A percentile compares a stretch with the other conserved stretches of the same genome.
These are phyloP conservation scores for Urochloa ruziziensis DNA, from an alignment of 176 grass and related monocot genomes.

Conservation along the genomic window DNA sequence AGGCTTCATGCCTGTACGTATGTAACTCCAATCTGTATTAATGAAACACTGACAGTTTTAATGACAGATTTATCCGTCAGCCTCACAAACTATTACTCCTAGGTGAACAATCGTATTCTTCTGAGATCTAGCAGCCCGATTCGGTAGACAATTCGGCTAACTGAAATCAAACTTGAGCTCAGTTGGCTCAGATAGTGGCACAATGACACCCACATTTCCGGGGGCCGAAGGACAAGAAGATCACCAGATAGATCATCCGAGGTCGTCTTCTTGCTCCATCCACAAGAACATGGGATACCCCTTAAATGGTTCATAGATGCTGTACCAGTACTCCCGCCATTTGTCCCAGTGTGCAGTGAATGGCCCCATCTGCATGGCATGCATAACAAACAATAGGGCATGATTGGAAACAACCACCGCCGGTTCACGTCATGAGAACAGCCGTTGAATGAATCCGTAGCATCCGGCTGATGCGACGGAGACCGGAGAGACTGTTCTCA, in stretches of 20 bases:
- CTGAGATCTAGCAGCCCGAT: not conserved
- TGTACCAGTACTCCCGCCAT: not conserved
- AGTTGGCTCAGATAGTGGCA: not conserved
- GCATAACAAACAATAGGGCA: slow-evolving; percentile 33
- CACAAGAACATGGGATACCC: slow-evolving; percentile 41
- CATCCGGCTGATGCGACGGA: not conserved
- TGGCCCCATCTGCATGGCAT: slow-evolving; percentile 21
- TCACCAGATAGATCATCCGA: not conserved
- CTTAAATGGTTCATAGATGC: slow-evolving; percentile 19
- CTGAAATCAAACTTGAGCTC: not conserved
- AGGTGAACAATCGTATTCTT: not conserved
- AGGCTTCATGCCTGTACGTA: not conserved
- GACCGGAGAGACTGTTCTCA: not conserved
- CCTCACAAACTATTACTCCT: not conserved
- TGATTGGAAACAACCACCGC: slow-evolving; percentile 48
- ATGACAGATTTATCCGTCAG: not conserved
- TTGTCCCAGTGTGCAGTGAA: not conserved
- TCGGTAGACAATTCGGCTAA: no score
- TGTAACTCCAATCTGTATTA: not conserved
- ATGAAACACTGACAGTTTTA: not conserved
- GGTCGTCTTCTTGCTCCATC: not conserved
- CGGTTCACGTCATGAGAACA: slow-evolving; percentile 35
- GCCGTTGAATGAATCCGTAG: slow-evolving; percentile 25
- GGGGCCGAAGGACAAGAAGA: not conserved
- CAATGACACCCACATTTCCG: not conserved